phyloP scores from a whole-genome alignment of 371 early-diverging fungal genomes.

The Capillidium rhysosporum region DNA sequence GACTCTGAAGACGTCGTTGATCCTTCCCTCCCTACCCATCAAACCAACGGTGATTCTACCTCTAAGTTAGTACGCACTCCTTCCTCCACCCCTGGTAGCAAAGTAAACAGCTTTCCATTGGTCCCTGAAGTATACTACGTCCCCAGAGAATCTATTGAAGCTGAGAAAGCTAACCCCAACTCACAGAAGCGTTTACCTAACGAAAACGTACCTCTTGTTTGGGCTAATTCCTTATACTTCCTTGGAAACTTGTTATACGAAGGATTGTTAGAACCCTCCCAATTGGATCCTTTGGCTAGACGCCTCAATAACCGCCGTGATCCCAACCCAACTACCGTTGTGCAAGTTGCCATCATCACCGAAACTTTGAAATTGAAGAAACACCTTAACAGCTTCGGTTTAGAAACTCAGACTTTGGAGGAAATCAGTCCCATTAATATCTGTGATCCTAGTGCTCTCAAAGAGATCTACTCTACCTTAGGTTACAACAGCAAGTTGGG shows the following conservation, averaged over 20 bases:
- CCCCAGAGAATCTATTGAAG: constrained; percentile 43
- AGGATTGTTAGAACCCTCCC: constrained; percentile 48
- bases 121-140: constrained; percentile 74
- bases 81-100: constrained; percentile 10
- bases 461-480: constrained; percentile 51
- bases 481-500: constrained; percentile 61
- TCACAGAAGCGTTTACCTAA: constrained; percentile 62
- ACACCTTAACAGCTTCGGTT: constrained; percentile 44
- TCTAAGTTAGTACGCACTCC: constrained; percentile 15
- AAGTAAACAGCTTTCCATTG: constrained; percentile 23
- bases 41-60: constrained; percentile 15
- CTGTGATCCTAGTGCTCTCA: constrained; percentile 52
- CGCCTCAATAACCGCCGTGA: constrained; percentile 27
- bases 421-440: constrained; percentile 56
- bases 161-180: constrained; percentile 48
- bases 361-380: constrained; percentile 53
- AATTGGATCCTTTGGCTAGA: constrained; percentile 73
- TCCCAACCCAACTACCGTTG: constrained; percentile 28
- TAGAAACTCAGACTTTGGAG: constrained; percentile 50
- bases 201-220: constrained; percentile 75
- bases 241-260: constrained; percentile 63
- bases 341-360: constrained; percentile 60
- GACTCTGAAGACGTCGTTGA: constrained; percentile 21
- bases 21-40: no score
- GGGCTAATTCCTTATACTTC: constrained; percentile 72